Evolutionary conservation across 129 eudicot genomes (phyloP).

Genomic region (Artemisia tridentata): DNA sequence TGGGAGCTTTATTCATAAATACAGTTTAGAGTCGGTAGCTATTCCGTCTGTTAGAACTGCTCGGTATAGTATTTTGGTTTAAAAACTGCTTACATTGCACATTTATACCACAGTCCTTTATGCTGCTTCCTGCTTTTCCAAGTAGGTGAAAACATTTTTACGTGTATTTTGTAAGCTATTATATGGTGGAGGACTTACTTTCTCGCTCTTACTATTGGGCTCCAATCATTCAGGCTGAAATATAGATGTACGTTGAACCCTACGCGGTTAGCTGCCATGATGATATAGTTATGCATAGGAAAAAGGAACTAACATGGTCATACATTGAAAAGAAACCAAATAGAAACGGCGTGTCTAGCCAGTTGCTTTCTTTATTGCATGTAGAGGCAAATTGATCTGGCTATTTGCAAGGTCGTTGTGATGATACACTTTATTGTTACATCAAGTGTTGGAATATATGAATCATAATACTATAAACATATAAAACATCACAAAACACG

Average conservation of each 20-base stretch:
- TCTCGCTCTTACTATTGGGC: too few relatives aligned
- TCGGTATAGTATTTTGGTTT: too few relatives aligned
- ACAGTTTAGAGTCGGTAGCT: too few relatives aligned
- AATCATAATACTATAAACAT: too few relatives aligned
- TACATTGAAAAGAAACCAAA: background rate
- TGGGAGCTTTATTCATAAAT: too few relatives aligned
- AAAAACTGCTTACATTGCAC: background rate
- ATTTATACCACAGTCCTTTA: background rate
- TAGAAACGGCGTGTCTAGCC: background rate
- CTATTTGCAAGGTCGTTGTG: constrained; percentile 22
- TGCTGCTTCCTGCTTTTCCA: background rate
- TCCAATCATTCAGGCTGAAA: too few relatives aligned
- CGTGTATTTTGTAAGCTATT: background rate
- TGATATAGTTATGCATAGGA: background rate
- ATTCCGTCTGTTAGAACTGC: too few relatives aligned
- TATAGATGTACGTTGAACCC: background rate
- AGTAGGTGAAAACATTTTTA: background rate
- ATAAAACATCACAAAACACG: too few relatives aligned
- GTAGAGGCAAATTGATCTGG: constrained; percentile 25
- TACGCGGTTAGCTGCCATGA: background rate
- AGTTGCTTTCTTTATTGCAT: background rate
- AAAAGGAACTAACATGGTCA: background rate
- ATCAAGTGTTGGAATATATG: too few relatives aligned
- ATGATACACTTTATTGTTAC: background rate
- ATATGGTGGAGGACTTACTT: background rate